Evolutionary conservation across 1,139 yeast species (phyloP), one percentile per base, ranked within the genome.

Genomic region (Hyphopichia pseudoburtonii): DNA sequence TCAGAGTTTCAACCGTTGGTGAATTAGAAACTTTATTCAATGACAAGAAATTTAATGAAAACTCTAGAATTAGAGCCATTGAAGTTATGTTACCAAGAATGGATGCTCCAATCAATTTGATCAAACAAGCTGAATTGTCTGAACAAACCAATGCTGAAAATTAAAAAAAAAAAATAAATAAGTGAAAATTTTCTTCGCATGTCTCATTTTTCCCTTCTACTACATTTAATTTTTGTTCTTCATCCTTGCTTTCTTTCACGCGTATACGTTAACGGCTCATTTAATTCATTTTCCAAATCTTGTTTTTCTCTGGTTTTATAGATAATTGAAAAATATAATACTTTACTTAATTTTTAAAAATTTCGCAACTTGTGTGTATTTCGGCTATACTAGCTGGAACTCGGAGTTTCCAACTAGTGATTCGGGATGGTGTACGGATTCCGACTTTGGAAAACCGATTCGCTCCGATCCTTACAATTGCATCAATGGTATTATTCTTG

Each of bases 61-160:
- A 82, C 48, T 70, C 77, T 48, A 82, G 75, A 66, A 82, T 86
- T 56, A 78, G 95, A 70, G 62, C 86, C 67, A 69, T 87, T 46
- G 95, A 87, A 69, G 76, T 86, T 41, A 79, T 85, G 81, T 72
- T 87, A 56, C 87, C 84, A 45, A 79, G 74, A 56, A 74, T 86
- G 80, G 95, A 86, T 65, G 95, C 95, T 41, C 94, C 95, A 46
- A 66, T 66, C 40, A 77, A 80, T 58, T 78, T 87, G 68, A 70
- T 66, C 48, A 73, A 73, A 59, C 94, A 85, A 70, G 95, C 92
- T 36, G 78, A 84, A 64, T 70, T 85, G 58, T 80, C 94, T 32
- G 92, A 87, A 48, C 66, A 75, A 54, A 74, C 78, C 47, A 86
- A 86, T 60, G 61, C 73, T 33, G 58, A 59, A 43, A 52, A 42